These are phyloP conservation scores for Lodderomyces oxycetoniae DNA, from an alignment of 1,139 yeast genomes.

Conservation along the genomic window DNA sequence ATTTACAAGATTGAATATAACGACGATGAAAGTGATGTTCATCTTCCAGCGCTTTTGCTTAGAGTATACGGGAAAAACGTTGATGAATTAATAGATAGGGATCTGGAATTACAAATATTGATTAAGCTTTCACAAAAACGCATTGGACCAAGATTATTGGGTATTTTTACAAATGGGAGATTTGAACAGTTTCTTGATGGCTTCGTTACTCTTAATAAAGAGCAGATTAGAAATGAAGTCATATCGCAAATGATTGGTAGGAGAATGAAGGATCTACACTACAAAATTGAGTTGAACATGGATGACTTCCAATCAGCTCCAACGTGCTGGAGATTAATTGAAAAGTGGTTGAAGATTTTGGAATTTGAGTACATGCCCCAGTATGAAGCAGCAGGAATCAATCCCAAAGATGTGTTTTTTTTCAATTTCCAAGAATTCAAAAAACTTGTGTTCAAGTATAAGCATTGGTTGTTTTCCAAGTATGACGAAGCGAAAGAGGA, in stretches of 20 bases:
- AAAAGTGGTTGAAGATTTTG: conserved; percentile 65
- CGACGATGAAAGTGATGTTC: conserved; percentile 23
- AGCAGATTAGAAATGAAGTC: conserved; percentile 69
- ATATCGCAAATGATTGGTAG: conserved; percentile 84
- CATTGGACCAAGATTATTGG: conserved; percentile 85
- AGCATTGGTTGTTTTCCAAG: conserved; percentile 55
- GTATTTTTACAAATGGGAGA: conserved; percentile 87
- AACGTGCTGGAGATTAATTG: conserved; percentile 62
- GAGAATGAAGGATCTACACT: conserved; percentile 93
- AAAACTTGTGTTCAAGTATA: conserved; percentile 44
- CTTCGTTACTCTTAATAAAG: conserved; percentile 66
- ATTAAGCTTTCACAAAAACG: conserved; percentile 68
- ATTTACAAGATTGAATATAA: conserved; percentile 62
- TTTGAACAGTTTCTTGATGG: conserved; percentile 87
- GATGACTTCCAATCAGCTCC: conserved; percentile 39
- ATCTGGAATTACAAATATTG: conserved; percentile 67
- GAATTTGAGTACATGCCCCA: conserved; percentile 35
- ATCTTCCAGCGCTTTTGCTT: conserved; percentile 50
- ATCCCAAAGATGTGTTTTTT: conserved; percentile 44
- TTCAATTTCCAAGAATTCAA: conserved; percentile 49
- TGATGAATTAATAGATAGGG: conserved; percentile 81
- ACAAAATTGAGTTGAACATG: conserved; percentile 68
- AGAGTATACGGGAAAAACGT: conserved; percentile 92
- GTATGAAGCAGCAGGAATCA: conserved; percentile 22
- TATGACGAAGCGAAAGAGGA: conserved; percentile 41